Conservation (phyloP, 176 grass and related monocot species). For the Oryza meyeriana region DNA sequence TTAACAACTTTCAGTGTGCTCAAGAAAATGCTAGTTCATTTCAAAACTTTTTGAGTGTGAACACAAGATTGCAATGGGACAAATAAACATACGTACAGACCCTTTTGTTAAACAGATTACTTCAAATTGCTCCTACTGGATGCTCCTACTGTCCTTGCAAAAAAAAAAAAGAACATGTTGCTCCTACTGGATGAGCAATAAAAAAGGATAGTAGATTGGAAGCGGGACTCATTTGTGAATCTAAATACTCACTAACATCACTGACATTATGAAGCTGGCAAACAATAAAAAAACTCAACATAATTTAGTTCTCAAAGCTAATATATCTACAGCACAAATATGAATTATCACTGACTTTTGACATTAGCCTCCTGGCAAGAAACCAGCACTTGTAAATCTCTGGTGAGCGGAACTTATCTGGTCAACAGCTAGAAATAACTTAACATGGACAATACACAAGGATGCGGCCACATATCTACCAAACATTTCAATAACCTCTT, state of each 20-base stretch:
- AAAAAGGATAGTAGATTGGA: neutral
- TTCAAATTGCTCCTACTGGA: neutral
- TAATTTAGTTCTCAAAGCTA: neutral
- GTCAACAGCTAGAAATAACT: constrained; percentile 4
- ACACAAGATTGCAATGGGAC: neutral
- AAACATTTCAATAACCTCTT: neutral
- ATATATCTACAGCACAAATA: neutral
- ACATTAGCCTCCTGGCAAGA: neutral
- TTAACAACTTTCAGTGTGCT: neutral
- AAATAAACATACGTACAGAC: neutral
- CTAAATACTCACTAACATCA: neutral
- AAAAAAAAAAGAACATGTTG: neutral
- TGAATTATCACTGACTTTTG: neutral
- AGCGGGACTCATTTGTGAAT: neutral
- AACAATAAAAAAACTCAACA: neutral
- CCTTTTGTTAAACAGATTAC: neutral
- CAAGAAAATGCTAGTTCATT: neutral
- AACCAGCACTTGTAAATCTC: neutral
- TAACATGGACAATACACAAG: constrained; percentile 2
- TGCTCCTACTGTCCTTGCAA: no score
- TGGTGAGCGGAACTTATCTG: neutral
- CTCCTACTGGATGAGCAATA: neutral
- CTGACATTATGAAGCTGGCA: neutral
- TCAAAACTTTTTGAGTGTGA: neutral
- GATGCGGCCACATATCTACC: neutral